phyloP scores from a whole-genome alignment of 768 basidiomycete genomes.

The Lentinus brumalis region DNA sequence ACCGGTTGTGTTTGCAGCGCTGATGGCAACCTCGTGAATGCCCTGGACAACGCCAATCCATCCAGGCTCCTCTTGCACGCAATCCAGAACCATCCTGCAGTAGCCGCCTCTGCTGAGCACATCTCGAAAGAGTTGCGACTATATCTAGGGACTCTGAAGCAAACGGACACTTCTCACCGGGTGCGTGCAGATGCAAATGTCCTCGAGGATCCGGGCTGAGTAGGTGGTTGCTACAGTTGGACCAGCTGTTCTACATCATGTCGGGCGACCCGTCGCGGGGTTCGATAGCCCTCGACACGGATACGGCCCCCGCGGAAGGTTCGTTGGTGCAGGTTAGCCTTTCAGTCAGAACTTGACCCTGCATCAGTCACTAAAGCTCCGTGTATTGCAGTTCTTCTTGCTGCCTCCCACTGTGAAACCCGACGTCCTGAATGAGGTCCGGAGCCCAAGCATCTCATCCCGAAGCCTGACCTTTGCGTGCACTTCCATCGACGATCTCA shows the following conservation, averaged over 20 bases:
- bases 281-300: conserved; percentile 58
- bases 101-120: conserved; percentile 21
- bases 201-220: no score
- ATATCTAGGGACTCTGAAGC: conserved; percentile 49
- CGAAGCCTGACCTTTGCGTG: conserved; percentile 13
- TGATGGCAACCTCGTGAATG: conserved; percentile 73
- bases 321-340: conserved; percentile 50
- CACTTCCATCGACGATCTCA: conserved; percentile 5
- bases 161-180: conserved; percentile 22
- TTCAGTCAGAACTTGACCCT: background rate
- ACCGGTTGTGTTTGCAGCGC: conserved; percentile 41
- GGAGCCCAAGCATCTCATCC: background rate
- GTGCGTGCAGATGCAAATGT: background rate
- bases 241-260: conserved; percentile 56
- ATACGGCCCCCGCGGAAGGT: conserved; percentile 52
- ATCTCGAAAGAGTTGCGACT: conserved; percentile 56
- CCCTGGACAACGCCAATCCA: conserved; percentile 59
- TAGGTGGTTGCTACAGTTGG: conserved; percentile 33
- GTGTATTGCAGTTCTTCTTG: conserved; percentile 8
- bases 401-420: background rate
- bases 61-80: conserved; percentile 58
- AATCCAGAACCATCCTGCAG: conserved; percentile 38
- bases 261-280: conserved; percentile 77
- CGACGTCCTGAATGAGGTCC: conserved; percentile 7
- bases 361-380: background rate